Base-by-base conservation (phyloP, 1,284 basidiomycete species). In the Heterobasidion parviporum region DNA sequence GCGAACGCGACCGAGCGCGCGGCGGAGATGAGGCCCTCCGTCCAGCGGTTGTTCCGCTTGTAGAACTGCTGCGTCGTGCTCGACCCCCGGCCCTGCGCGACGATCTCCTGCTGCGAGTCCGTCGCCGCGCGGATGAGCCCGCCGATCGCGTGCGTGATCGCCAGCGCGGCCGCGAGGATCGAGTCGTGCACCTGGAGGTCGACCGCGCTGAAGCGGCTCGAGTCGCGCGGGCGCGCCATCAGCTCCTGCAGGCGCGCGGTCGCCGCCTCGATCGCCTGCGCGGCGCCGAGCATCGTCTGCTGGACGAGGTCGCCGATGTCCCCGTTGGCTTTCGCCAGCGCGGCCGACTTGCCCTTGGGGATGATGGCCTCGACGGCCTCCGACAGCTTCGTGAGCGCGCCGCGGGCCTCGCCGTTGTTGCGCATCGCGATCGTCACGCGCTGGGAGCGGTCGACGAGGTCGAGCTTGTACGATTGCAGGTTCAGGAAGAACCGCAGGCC, bases 21-120 rank as follows among this genome's bases (percentile, higher is more conserved):
- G 20, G 97, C 97, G 35, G 94, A 97, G 64, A 99, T 96, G 61
- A 99, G 86, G 62, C 97, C 97, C 71, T 99, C 97, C 16, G 97
- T 99, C 97, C 97, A 99, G 60, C 97, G 85, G 73, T 99, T 98
- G 84, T 99, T 98, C 60, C 91, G 87, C 78, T 99, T 99, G 83
- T 98, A 99, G 81, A 99, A 99, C 67, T 98, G 96, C 72, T 97
- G 94, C 18, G 78, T 84, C 26, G 93, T 85, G 69, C 86, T 93
- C 10, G 92, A 89, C 6, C 96, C 96, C 70, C 86, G 91, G 60
- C 97, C 97, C 72, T 96, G 88, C 4, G 89, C 87, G 50, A 99
- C 97, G 60, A 99, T 99, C 74, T 99, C 97, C 69, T 98, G 86
- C 72, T 99, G 97, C 50, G 92, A 95, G 52, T 96, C 96, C 1